Conservation (phyloP, 2,329 filamentous ascomycete species). For the Pseudogymnoascus destructans region DNA sequence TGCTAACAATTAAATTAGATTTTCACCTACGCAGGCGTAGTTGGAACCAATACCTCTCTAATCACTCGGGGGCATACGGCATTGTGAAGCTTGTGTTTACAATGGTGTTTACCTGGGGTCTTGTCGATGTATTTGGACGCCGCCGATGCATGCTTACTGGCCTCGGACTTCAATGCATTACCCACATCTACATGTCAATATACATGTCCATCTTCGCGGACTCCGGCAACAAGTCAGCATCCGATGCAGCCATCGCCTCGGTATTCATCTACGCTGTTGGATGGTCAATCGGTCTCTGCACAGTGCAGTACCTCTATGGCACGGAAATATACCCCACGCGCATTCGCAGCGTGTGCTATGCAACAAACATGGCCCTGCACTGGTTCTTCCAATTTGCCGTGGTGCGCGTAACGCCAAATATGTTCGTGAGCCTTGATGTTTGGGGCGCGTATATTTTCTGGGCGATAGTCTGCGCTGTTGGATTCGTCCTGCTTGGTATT, state of each 20-base stretch:
- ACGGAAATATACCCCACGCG: constrained; percentile 44
- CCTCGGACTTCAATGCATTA: constrained; percentile 33
- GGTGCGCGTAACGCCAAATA: constrained; percentile 40
- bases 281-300: constrained; percentile 44
- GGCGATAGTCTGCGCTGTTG: constrained; percentile 34
- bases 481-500: constrained; percentile 35
- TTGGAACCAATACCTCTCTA: constrained; percentile 32
- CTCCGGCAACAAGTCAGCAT: constrained; percentile 32
- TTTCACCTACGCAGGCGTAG: constrained; percentile 38
- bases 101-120: constrained; percentile 41
- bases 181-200: constrained; percentile 40
- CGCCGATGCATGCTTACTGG: constrained; percentile 35
- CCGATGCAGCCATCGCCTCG: constrained; percentile 39
- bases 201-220: constrained; percentile 35
- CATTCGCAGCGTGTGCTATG: constrained; percentile 38
- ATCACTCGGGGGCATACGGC: constrained; percentile 43
- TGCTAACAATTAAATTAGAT: constrained; percentile 24
- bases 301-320: constrained; percentile 42
- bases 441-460: constrained; percentile 45
- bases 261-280: constrained; percentile 43
- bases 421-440: constrained; percentile 39
- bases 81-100: constrained; percentile 44
- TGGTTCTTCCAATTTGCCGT: constrained; percentile 48
- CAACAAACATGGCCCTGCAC: constrained; percentile 39
- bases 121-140: constrained; percentile 40